Evolutionary conservation across 2,329 filamentous ascomycete genomes (phyloP), one percentile per base, ranked within the genome.

Genomic region (Laburnicola sp.): DNA sequence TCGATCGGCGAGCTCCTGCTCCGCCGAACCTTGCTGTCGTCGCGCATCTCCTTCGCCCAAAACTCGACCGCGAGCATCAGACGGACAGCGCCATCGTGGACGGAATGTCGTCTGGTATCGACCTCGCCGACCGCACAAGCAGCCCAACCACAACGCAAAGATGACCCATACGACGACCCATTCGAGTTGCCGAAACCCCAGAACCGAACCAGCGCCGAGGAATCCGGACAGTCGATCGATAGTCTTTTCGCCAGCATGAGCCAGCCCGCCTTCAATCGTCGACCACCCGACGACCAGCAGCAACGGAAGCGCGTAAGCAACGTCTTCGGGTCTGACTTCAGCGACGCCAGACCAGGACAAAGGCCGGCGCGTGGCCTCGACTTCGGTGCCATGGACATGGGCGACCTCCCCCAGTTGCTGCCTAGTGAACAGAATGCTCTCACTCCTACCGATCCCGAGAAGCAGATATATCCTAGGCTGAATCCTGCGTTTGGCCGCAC

Each of bases 401-500:
- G 55, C 37, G 45, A 55, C 4, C 22, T 64, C n/a, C 8, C 57
- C 1, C 10, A 37, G n/a, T 21, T n/a, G 11, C n/a, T 37, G n/a
- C 25, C 11, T 4, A 35, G 23, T 9, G 22, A 36, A 11, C 10
- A 23, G 3, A 10, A 22, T 3, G 27, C 32, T 6, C 56, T 53
- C 3, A 45, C 51, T 2, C 60, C 62, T 26, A 47, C 48, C 26
- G 50, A 55, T 34, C 45, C 56, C 38, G 53, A 64, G 27, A 48
- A 47, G 25, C 43, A 45, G 11, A 47, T 22, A 31, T 71, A 64
- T 45, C 69, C 69, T 6, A 62, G 69, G 9, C 58, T 79, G 39
- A 69, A 73, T 34, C 67, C 76, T 2, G 66, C 61, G 4, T 68
- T 73, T 9, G 77, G 77, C 3, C 68, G 76, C 28, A 72, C 68